A percentile compares a stretch with the other conserved stretches of the same genome.
Conservation (phyloP, 768 basidiomycete species). For the Boletus insuetus region DNA sequence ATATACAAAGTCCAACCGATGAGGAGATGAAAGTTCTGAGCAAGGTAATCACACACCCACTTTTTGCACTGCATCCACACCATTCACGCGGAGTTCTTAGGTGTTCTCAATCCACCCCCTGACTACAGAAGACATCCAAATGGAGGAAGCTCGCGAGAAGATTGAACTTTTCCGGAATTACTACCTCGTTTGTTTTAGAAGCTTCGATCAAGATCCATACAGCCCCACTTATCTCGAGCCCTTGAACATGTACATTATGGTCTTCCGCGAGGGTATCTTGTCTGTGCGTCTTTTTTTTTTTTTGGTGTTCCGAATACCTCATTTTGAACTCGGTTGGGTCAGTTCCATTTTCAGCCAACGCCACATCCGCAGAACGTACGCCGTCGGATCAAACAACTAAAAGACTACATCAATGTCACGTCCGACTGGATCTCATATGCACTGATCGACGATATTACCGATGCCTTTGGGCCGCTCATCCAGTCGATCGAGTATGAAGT, state of each 20-base stretch:
- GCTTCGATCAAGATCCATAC: conserved; percentile 98
- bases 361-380: conserved; percentile 98
- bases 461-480: conserved; percentile 97
- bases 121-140: conserved; percentile 98
- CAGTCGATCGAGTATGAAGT: conserved; percentile 99
- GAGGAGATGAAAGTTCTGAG: conserved; percentile 98
- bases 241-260: conserved; percentile 99
- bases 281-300: conserved; percentile 58
- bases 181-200: conserved; percentile 98
- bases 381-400: conserved; percentile 96
- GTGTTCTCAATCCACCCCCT: conserved; percentile 97
- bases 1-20: conserved; percentile 90
- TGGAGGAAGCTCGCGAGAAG: conserved; percentile 99
- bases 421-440: conserved; percentile 99
- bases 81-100: conserved; percentile 38
- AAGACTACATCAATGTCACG: conserved; percentile 97
- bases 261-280: conserved; percentile 94
- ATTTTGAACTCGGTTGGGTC: not conserved
- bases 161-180: conserved; percentile 99
- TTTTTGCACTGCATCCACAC: not conserved
- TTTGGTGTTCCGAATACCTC: not conserved
- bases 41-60: conserved; percentile 52
- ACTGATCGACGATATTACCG: conserved; percentile 98
- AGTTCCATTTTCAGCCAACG: conserved; percentile 98
- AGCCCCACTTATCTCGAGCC: conserved; percentile 97